phyloP scores from a whole-genome alignment of 495 filamentous ascomycete genomes.

The Penicillium macrosclerotiorum region DNA sequence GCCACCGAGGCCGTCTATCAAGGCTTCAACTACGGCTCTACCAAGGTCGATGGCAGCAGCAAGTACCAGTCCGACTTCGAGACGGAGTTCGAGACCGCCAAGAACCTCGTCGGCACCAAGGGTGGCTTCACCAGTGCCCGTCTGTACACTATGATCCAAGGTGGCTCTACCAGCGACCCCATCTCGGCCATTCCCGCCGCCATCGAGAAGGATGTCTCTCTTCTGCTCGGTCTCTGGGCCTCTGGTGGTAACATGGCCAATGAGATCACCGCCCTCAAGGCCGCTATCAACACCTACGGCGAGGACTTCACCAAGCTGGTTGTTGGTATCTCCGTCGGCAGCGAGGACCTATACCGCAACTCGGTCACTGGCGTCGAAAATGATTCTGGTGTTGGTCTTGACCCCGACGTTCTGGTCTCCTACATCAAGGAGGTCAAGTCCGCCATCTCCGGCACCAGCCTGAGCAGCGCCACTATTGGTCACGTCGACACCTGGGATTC shows the following conservation, averaged over 20 bases:
- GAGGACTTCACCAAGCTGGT: conserved; percentile 59
- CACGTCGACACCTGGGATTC: conserved; percentile 94
- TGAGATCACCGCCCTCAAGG: conserved; percentile 66
- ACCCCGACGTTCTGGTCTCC: conserved; percentile 55
- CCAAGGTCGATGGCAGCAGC: conserved; percentile 57
- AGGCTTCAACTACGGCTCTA: conserved; percentile 84
- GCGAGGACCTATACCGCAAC: conserved; percentile 86
- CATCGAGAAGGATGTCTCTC: conserved; percentile 65
- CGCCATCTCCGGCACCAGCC: conserved; percentile 55
- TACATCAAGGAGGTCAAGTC: conserved; percentile 66
- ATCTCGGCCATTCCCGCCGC: conserved; percentile 76
- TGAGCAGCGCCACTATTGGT: conserved; percentile 60
- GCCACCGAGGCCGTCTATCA: conserved; percentile 50
- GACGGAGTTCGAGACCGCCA: conserved; percentile 66
- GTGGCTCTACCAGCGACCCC: conserved; percentile 55
- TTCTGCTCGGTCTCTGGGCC: conserved; percentile 78
- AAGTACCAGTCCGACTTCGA: conserved; percentile 67
- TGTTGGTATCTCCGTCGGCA: conserved; percentile 85
- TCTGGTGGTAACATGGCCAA: conserved; percentile 68
- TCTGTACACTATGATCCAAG: conserved; percentile 63
- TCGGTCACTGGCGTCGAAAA: conserved; percentile 54
- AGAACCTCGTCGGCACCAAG: conserved; percentile 64
- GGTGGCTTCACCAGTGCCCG: conserved; percentile 75
- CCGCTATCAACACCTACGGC: conserved; percentile 63
- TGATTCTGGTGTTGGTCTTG: conserved; percentile 55